phyloP scores from a whole-genome alignment of 805 yeast species.

The Candida krabiensis region DNA sequence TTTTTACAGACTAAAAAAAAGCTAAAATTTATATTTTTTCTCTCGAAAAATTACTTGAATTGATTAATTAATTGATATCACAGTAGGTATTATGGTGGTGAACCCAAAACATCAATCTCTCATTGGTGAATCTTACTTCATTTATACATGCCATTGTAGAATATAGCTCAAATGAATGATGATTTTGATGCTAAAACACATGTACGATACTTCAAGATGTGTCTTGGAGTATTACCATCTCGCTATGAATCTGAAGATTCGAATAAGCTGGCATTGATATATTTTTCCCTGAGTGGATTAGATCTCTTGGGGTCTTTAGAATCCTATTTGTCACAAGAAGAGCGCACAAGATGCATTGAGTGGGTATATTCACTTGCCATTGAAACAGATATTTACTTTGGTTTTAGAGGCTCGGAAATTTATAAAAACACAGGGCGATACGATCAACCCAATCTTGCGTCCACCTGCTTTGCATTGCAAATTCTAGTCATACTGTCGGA shows the following conservation, averaged over 20 bases:
- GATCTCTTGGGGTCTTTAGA: constrained; percentile 39
- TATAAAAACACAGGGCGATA: constrained; percentile 39
- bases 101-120: too few species aligned
- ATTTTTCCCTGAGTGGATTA: constrained; percentile 66
- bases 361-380: constrained; percentile 51
- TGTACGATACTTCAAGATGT: constrained; percentile 29
- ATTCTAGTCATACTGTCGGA: constrained; percentile 52
- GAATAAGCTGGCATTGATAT: constrained; percentile 66
- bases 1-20: too few species aligned
- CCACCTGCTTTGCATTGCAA: constrained; percentile 75
- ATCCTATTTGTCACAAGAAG: constrained; percentile 27
- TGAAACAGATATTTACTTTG: constrained; percentile 32
- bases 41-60: too few species aligned
- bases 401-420: constrained; percentile 60
- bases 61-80: too few species aligned
- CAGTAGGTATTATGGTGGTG: too few species aligned
- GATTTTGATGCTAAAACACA: constrained; percentile 25
- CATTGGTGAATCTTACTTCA: too few species aligned
- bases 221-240: constrained; percentile 38
- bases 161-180: too few species aligned
- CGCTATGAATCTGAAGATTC: constrained; percentile 66
- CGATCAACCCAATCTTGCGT: constrained; percentile 66
- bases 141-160: too few species aligned
- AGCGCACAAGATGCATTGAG: constrained; percentile 34
- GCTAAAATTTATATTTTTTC: too few species aligned